Evolutionary conservation across 495 filamentous ascomycete genomes (phyloP).

Genomic region (Aspergillus bertholletiae): DNA sequence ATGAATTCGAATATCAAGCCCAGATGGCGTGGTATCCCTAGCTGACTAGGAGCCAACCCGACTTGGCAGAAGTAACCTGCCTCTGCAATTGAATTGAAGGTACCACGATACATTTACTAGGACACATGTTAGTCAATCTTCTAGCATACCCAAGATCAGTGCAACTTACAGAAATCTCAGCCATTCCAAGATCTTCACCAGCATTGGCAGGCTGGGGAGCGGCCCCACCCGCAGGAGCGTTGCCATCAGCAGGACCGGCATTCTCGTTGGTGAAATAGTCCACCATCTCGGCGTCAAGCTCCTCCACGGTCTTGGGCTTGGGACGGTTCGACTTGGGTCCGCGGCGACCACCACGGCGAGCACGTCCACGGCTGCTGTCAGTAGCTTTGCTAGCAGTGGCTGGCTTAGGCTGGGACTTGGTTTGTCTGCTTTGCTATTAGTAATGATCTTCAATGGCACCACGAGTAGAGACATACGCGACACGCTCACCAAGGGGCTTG

Average conservation of each 20-base stretch:
- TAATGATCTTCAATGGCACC: neutral
- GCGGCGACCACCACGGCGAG: constrained; percentile 48
- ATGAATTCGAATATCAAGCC: constrained; percentile 1
- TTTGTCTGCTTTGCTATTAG: constrained; percentile 39
- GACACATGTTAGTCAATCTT: neutral
- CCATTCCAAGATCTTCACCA: constrained; percentile 49
- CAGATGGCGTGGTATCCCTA: neutral
- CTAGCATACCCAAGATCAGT: no score
- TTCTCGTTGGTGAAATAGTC: constrained; percentile 69
- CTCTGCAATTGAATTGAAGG: constrained; percentile 2
- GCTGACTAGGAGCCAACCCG: neutral
- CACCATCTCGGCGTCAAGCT: constrained; percentile 90
- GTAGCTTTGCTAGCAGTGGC: constrained; percentile 66
- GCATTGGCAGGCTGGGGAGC: constrained; percentile 31
- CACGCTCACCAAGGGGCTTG: constrained; percentile 81
- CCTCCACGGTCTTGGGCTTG: constrained; percentile 85
- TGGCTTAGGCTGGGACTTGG: constrained; percentile 81
- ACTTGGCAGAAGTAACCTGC: constrained; percentile 4
- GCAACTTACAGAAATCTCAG: constrained; percentile 46
- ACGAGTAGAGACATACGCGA: constrained; percentile 54
- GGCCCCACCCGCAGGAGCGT: constrained; percentile 40
- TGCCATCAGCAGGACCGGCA: constrained; percentile 31
- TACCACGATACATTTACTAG: constrained; percentile 23
- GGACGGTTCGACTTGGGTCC: constrained; percentile 55
- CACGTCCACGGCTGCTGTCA: constrained; percentile 39